Percentiles rank a stretch among this genome's conserved stretches.
Evolutionary conservation across 805 yeast species (phyloP).

Genomic region (Allodekkera sacchari): DNA sequence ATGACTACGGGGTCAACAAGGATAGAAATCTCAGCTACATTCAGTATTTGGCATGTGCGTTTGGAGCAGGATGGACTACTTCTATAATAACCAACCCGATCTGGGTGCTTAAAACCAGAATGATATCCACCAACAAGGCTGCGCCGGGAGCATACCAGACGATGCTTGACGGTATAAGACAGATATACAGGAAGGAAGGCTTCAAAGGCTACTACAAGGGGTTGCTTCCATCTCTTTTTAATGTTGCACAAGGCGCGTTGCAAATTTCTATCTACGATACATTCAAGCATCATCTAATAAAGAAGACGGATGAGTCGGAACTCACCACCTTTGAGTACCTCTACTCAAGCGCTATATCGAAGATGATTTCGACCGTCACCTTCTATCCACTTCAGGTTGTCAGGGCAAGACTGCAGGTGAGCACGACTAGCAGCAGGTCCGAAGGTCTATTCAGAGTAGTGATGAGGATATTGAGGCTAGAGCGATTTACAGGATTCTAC

Average conservation of each 20-base stretch:
- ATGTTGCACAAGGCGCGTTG: conserved; percentile 83
- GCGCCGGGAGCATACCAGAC: conserved; percentile 50
- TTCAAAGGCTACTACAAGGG: conserved; percentile 78
- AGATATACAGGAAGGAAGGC: conserved; percentile 48
- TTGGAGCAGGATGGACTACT: conserved; percentile 68
- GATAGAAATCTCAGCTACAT: conserved; percentile 31
- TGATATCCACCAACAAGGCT: conserved; percentile 47
- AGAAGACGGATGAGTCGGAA: conserved; percentile 10
- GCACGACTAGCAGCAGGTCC: conserved; percentile 13
- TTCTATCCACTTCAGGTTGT: conserved; percentile 84
- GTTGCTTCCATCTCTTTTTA: conserved; percentile 62
- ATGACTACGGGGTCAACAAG: conserved; percentile 9
- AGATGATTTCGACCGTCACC: conserved; percentile 54
- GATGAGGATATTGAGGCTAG: conserved; percentile 31
- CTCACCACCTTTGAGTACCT: conserved; percentile 51
- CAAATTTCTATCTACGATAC: conserved; percentile 85
- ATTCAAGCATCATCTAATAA: conserved; percentile 37
- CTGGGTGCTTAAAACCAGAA: conserved; percentile 92
- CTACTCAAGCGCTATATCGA: conserved; percentile 58
- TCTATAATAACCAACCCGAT: conserved; percentile 81
- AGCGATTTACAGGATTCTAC: conserved; percentile 67
- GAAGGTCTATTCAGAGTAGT: conserved; percentile 27
- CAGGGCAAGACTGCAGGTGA: conserved; percentile 65
- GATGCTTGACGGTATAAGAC: conserved; percentile 42
- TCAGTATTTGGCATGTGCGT: conserved; percentile 47